Conservation (phyloP, 371 early-diverging fungal genomes). For the Apophysomyces trapeziformis region DNA sequence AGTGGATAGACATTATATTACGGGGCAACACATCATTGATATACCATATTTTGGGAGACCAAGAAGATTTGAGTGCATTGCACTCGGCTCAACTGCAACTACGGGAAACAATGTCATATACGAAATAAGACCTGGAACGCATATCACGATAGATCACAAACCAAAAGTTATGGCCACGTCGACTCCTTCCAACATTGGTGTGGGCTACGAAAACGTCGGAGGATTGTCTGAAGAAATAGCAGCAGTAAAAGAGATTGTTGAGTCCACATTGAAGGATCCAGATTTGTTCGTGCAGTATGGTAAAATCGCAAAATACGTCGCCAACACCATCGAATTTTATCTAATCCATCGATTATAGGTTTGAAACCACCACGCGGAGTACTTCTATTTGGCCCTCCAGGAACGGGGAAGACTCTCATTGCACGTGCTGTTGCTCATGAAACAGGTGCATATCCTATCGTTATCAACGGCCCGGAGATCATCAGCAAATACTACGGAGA, state of each 20-base stretch:
- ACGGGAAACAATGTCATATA: constrained; percentile 22
- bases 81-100: constrained; percentile 29
- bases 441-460: constrained; percentile 79
- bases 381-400: constrained; percentile 96
- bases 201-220: constrained; percentile 67
- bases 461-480: constrained; percentile 96
- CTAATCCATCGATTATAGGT: constrained; percentile 33
- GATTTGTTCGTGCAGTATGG: constrained; percentile 72
- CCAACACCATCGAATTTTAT: constrained; percentile 18
- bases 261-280: constrained; percentile 82
- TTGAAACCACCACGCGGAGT: constrained; percentile 90
- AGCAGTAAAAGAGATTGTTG: constrained; percentile 85
- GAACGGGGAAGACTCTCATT: constrained; percentile 97
- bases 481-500: constrained; percentile 97
- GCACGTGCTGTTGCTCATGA: constrained; percentile 90
- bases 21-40: constrained; percentile 54
- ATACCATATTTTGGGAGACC: constrained; percentile 56
- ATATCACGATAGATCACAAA: constrained; percentile 16
- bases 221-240: constrained; percentile 75
- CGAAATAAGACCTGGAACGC: constrained; percentile 39
- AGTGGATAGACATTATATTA: constrained; percentile 59
- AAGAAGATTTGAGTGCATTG: constrained; percentile 44
- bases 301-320: constrained; percentile 14
- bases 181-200: constrained; percentile 11
- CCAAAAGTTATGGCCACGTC: constrained; percentile 10